Evolutionary conservation across 2,329 filamentous ascomycete genomes (phyloP).

Genomic region (Lasiodiplodia theobromae): DNA sequence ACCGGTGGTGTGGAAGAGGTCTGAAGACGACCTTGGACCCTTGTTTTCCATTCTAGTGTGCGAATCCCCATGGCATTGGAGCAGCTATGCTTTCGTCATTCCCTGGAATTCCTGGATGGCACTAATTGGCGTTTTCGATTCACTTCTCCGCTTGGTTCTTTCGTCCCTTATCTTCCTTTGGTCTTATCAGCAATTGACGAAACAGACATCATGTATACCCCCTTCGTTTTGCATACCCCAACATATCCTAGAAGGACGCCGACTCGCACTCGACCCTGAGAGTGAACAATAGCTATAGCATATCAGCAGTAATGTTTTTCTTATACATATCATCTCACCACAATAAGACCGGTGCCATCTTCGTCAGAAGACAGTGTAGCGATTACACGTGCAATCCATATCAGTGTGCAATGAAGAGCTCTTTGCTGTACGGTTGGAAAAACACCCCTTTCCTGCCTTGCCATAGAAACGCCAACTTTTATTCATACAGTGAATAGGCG

Average conservation of each 20-base stretch:
- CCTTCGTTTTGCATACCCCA: conserved; percentile 9
- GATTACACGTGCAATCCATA: conserved; percentile 7
- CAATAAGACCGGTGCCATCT: background rate
- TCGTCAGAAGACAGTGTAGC: background rate
- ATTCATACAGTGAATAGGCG: conserved; percentile 25
- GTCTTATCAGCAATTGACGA: conserved; percentile 3
- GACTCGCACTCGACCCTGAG: background rate
- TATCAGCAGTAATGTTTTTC: conserved; percentile 13
- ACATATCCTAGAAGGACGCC: background rate
- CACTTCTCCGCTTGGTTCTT: background rate
- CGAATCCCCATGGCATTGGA: background rate
- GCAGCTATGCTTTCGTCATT: background rate
- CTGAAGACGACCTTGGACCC: background rate
- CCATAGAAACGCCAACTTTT: conserved; percentile 28
- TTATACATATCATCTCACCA: conserved; percentile 5
- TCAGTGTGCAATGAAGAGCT: conserved; percentile 3
- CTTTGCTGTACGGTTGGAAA: conserved; percentile 5
- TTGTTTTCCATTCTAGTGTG: background rate
- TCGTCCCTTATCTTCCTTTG: background rate
- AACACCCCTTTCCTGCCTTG: background rate
- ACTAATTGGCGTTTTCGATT: background rate
- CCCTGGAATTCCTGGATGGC: background rate
- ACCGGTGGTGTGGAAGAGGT: conserved; percentile 25
- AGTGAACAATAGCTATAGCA: background rate
- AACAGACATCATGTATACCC: conserved; percentile 20